Percentiles rank a stretch among this genome's conserved stretches.
These are phyloP conservation scores for Pythium insidiosum DNA, from an alignment of 352 stramenopile genomes.

Conservation along the genomic window DNA sequence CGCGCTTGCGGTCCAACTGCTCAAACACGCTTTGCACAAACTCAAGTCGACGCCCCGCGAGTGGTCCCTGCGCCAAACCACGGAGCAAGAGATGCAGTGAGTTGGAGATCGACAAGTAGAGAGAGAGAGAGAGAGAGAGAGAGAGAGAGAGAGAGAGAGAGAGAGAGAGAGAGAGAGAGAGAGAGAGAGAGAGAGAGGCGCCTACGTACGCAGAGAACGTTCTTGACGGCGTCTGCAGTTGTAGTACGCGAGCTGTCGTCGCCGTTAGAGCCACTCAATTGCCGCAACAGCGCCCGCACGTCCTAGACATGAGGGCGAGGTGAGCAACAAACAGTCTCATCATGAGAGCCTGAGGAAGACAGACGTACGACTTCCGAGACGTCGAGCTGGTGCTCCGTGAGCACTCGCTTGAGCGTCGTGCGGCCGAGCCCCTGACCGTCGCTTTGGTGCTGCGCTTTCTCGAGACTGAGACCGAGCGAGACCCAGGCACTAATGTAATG, in stretches of 20 bases:
- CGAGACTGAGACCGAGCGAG: conserved; percentile 31
- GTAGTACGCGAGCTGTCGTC: too few species aligned
- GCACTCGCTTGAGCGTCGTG: conserved; percentile 44
- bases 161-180: too few species aligned
- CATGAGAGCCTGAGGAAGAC: too few species aligned
- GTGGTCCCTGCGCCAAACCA: conserved; percentile 19
- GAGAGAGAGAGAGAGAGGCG: too few species aligned
- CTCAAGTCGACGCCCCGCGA: conserved; percentile 40
- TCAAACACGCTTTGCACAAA: conserved; percentile 68
- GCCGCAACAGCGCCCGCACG: conserved; percentile 35
- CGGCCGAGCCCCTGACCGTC: conserved; percentile 30
- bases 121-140: too few species aligned
- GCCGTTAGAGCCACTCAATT: conserved; percentile 24
- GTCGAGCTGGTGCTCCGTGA: conserved; percentile 32
- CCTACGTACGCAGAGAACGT: conserved; percentile 52
- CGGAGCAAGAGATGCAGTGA: not conserved
- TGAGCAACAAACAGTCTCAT: not conserved
- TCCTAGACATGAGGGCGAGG: conserved; percentile 21
- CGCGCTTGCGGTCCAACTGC: conserved; percentile 41
- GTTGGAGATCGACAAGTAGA: too few species aligned
- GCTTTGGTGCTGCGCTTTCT: conserved; percentile 36
- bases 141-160: too few species aligned
- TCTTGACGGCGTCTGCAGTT: conserved; percentile 39
- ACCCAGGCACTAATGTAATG: conserved; percentile 35
- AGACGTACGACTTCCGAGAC: conserved; percentile 57